Percentiles rank a stretch among this genome's conserved stretches.
Evolutionary conservation across 2,329 filamentous ascomycete species (phyloP).

Genomic region (Xenosphaeropsis pyriputrescens): DNA sequence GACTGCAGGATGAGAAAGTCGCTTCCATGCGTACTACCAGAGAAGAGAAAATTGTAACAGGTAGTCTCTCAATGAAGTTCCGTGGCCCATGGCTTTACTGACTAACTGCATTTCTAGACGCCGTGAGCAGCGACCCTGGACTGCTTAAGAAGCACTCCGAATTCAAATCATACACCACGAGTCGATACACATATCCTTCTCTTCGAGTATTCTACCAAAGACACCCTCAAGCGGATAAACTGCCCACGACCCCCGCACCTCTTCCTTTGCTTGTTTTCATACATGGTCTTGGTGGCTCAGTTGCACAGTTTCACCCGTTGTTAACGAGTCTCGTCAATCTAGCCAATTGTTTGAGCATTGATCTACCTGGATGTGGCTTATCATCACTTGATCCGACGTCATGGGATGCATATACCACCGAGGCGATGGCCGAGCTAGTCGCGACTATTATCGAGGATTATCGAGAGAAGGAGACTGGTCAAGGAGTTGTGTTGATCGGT

Average conservation of each 20-base stretch:
- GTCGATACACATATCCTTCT: constrained; percentile 50
- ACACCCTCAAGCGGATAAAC: constrained; percentile 69
- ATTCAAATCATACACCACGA: constrained; percentile 58
- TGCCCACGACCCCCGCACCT: constrained; percentile 57
- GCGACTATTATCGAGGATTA: constrained; percentile 61
- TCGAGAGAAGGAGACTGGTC: constrained; percentile 45
- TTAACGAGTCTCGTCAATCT: constrained; percentile 70
- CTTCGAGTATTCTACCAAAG: constrained; percentile 73
- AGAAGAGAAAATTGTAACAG: too few relatives aligned
- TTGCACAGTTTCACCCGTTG: constrained; percentile 74
- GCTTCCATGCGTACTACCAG: too few relatives aligned
- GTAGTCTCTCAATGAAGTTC: too few relatives aligned
- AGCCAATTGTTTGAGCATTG: constrained; percentile 74
- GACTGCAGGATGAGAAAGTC: not conserved
- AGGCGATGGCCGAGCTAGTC: constrained; percentile 62
- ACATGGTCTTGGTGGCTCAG: constrained; percentile 84
- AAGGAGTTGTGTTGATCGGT: constrained; percentile 66
- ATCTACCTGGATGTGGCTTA: constrained; percentile 78
- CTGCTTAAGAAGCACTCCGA: constrained; percentile 65
- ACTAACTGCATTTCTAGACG: constrained; percentile 6
- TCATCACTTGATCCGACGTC: constrained; percentile 57
- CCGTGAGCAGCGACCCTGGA: constrained; percentile 44
- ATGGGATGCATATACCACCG: constrained; percentile 68
- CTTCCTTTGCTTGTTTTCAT: constrained; percentile 81
- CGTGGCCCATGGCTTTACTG: too few relatives aligned